Evolutionary conservation across 805 yeast genomes (phyloP), one percentile per base, ranked within the genome.

Genomic region (Cyberlindnera americana): DNA sequence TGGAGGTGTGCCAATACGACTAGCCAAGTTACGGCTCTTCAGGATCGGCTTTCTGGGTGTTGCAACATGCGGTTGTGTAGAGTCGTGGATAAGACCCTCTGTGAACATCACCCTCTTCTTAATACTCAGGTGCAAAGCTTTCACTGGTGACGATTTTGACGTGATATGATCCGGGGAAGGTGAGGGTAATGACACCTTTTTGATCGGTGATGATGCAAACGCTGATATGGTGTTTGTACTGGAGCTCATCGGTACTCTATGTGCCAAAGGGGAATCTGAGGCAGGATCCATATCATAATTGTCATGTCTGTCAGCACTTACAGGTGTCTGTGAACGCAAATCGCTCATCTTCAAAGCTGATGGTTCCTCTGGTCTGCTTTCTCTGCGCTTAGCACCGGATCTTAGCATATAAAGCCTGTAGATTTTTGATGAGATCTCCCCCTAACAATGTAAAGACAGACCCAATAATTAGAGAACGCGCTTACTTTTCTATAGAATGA

Each of bases 21-120:
- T 22, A 17, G 21, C n/a, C 31, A 6, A 8, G 24, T 22, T 22
- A 22, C 37, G 16, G 10, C 33, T 24, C 35, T 52, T 55, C 15
- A 55, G 32, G 7, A 55, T 55, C 1, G 60, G 47, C 28, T 41
- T 52, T 12, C 43, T 43, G 5, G 60, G 57, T 1, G 58, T 53
- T 11, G 41, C 40, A 3, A 18, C 42, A 1, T 16, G 10, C 6
- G 22, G 25, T 14, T 37, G 33, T 15, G 37, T 33, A 1, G 36
- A n/a, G 4, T 35, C 29, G n/a, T 35, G 40, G 0, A 47, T 40
- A 11, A 52, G 34, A 8, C 40, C 40, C 2, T 38, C 42, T 6
- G 45, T 37, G 36, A 55, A 55, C 29, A 44, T 31, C 7, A 55
- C 59, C 33, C 22, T 42, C 18, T 54, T 53, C 29, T 34, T 29